Base-by-base conservation (phyloP, 164 flowering plant species). In the Chimonanthus salicifolius region DNA sequence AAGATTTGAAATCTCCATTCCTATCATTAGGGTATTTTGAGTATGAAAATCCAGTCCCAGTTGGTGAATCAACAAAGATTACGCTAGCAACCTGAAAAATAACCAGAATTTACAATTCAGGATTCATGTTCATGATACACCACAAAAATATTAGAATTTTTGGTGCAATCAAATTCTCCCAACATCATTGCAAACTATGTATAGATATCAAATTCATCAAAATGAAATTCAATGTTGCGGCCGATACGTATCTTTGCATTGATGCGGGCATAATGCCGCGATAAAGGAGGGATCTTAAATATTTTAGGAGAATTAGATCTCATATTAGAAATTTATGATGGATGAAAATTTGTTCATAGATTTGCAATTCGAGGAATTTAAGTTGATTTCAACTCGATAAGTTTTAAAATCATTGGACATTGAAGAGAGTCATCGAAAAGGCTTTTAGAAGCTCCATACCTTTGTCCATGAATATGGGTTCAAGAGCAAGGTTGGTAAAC, bases 401-500 rank as follows among this genome's bases (percentile, higher is more conserved):
- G 16, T 54, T 54, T 54, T 10, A 54, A 54, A 54, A 54, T 11
- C 10, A 6, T 11, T 10, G 16, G 16, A 16, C 15, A 54, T 11
- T 10, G 4, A 16, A 54, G 4, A 54, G 13, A 10, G 60, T 6
- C 60, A 54, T 54, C 16, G 4, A 54, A 54, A 54, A 4, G 16
- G 60, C 15, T 44, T 5, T 7, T 4, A 67, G 8, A 33, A 50
- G 71, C 48, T 50, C 43, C 1, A 46, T 58, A 85, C 90, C 85
- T 87, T 75, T 46, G 88, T 87, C 88, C 90, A 87, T 63, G 87
- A 76, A 47, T 84, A 9, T 45, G 84, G 86, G 65, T 82, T 82
- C 44, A 74, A 44, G 13, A 68, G 21, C 67, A 86, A 69, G 6
- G 58, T 71, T 2, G 90, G 90, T 71, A 84, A 49, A 74, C 79